Evolutionary conservation across 2,329 filamentous ascomycete species (phyloP).

Genomic region (Chaetomiaceae sp.): DNA sequence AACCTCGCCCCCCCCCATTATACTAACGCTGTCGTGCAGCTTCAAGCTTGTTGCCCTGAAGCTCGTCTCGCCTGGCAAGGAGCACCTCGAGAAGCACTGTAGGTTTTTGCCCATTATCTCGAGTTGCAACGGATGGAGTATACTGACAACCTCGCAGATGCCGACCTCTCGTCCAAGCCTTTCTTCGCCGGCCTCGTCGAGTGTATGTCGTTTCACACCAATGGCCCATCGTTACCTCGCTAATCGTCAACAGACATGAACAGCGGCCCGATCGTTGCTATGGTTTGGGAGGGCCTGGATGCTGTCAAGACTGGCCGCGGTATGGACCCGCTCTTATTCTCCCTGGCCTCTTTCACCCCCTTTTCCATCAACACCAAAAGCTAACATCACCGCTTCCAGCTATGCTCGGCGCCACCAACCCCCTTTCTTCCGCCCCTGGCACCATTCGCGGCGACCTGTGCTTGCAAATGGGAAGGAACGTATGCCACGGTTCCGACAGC

Average conservation of each 20-base stretch:
- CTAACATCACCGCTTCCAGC: slow-evolving; percentile 39
- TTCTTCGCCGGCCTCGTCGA: slow-evolving; percentile 94
- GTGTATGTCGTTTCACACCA: slow-evolving; percentile 58
- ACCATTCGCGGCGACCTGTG: slow-evolving; percentile 90
- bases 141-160: slow-evolving; percentile 50
- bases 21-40: slow-evolving; percentile 43
- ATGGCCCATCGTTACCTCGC: neutral
- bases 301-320: slow-evolving; percentile 97
- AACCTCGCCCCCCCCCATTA: neutral
- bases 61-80: slow-evolving; percentile 81
- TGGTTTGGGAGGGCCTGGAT: slow-evolving; percentile 99
- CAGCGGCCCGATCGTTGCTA: slow-evolving; percentile 94
- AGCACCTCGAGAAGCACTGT: slow-evolving; percentile 97
- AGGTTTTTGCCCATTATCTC: slow-evolving; percentile 30
- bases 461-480: slow-evolving; percentile 90
- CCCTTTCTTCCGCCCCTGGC: slow-evolving; percentile 85
- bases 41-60: slow-evolving; percentile 99
- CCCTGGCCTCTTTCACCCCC: slow-evolving; percentile 24
- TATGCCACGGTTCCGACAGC: slow-evolving; percentile 98
- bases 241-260: slow-evolving; percentile 70
- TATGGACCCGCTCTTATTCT: slow-evolving; percentile 42
- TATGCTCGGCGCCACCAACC: slow-evolving; percentile 99
- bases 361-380: slow-evolving; percentile 14
- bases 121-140: slow-evolving; percentile 7
- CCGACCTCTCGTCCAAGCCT: slow-evolving; percentile 85